phyloP scores from a whole-genome alignment of 331 rosid genomes.

The Phaseolus coccineus region DNA sequence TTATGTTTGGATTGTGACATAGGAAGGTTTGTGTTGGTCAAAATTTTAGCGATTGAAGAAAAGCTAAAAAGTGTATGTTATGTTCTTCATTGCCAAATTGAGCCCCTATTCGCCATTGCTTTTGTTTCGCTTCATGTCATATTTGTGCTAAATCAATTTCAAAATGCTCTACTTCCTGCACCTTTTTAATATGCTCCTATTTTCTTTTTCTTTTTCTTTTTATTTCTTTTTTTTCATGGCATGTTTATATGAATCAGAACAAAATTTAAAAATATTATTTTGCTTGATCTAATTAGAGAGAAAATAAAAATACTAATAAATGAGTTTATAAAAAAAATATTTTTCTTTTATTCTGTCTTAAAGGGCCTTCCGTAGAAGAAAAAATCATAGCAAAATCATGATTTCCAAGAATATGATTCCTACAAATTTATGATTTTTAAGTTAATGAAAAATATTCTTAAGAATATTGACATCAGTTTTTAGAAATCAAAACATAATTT shows the following conservation, averaged over 20 bases:
- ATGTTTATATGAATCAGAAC: not conserved
- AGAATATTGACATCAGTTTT: too few relatives aligned
- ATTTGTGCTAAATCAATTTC: not conserved
- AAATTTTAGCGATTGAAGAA: not conserved
- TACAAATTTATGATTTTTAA: too few relatives aligned
- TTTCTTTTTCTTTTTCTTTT: too few relatives aligned
- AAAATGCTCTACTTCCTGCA: not conserved
- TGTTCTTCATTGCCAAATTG: conserved; percentile 22
- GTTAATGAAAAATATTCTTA: too few relatives aligned
- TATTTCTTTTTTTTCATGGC: not conserved
- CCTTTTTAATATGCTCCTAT: not conserved
- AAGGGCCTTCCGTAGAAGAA: too few relatives aligned
- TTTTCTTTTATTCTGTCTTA: not conserved
- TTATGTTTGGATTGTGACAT: not conserved
- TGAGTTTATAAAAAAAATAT: too few relatives aligned
- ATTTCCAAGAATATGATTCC: too few relatives aligned
- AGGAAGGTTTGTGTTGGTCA: not conserved
- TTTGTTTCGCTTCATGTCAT: not conserved
- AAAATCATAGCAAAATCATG: too few relatives aligned
- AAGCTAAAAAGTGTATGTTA: conserved; percentile 6
- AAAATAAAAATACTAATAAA: not conserved
- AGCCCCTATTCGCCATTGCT: not conserved
- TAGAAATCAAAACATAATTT: too few relatives aligned
- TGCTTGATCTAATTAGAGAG: not conserved
- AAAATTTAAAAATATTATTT: not conserved